Evolutionary conservation across 192 early-diverging fungal species (phyloP), one percentile per base, ranked within the genome.

Genomic region (Chytriomyces sp.): DNA sequence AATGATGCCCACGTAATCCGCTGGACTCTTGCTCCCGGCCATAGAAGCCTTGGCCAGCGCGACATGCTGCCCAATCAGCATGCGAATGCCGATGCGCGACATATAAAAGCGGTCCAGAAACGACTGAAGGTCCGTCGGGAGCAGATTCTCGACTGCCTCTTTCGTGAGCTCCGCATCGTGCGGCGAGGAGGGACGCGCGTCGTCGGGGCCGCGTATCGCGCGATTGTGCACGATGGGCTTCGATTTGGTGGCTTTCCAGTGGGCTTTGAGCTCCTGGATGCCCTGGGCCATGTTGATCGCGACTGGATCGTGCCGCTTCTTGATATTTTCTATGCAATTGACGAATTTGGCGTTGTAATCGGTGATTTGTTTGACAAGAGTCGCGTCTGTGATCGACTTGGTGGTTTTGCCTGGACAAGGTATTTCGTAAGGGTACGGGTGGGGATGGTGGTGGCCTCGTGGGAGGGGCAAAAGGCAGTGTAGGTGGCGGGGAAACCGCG

Each of bases 31-130:
- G 2, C 61, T 44, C 12, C 67, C 66, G 10, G 70, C 68, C 33
- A 54, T 54, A 3, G 80, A 78, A 12, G 80, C 74, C 62, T 71
- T 65, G 34, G 77, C 5, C 36, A 83, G 71, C 4, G 79, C 71
- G 22, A 85, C 77, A 37, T 77, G 83, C 75, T 80, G 86, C 77
- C 93, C 96, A 72, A 98, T 94, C 57, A 98, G 85, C 93, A 96
- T 94, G 57, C 96, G 91, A 76, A 98, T 96, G n/a, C 96, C 96
- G 68, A 96, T 98, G 59, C 95, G 92, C 36, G 93, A 94, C 88
- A 96, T 91, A 79, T 98, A 96, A 83, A 98, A 98, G 38, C 93
- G 89, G 80, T 96, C 94, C 65, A 98, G 78, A 69, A 98, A 98
- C 36, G 88, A 84, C 80, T 96, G 93, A 17, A 96, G 86, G 41